Conservation (phyloP, 2,329 filamentous ascomycete species). For the Cordyceps tenuipes region DNA sequence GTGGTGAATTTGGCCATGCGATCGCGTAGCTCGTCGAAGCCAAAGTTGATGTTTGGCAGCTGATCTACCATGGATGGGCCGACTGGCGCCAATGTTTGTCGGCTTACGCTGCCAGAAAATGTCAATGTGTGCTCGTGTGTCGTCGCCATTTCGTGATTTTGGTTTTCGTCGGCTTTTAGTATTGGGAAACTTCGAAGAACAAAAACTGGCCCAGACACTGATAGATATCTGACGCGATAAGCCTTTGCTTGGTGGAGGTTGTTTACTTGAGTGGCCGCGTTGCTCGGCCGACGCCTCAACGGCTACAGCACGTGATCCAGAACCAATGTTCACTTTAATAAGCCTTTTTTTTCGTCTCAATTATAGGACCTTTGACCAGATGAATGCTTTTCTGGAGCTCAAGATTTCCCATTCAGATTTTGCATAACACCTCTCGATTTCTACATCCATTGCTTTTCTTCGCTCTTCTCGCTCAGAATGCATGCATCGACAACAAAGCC, state of each 20-base stretch:
- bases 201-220: neutral
- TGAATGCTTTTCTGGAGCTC: neutral
- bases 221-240: neutral
- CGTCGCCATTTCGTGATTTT: constrained; percentile 39
- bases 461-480: constrained; percentile 21
- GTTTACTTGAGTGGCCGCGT: constrained; percentile 18
- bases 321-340: neutral
- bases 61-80: constrained; percentile 64
- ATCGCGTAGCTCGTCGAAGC: constrained; percentile 89
- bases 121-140: constrained; percentile 62
- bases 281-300: constrained; percentile 21
- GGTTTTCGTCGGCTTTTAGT: neutral
- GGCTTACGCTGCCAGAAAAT: constrained; percentile 53
- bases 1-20: constrained; percentile 90
- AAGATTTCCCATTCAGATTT: neutral
- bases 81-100: constrained; percentile 49
- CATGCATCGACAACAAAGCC: constrained; percentile 22
- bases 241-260: neutral
- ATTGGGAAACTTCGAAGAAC: neutral
- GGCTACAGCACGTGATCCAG: neutral
- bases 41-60: constrained; percentile 86
- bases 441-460: neutral
- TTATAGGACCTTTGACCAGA: neutral
- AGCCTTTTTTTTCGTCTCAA: neutral
- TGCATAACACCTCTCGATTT: neutral